Base-by-base conservation (phyloP, 352 stramenopile genomes). In the Pythium diclinum region DNA sequence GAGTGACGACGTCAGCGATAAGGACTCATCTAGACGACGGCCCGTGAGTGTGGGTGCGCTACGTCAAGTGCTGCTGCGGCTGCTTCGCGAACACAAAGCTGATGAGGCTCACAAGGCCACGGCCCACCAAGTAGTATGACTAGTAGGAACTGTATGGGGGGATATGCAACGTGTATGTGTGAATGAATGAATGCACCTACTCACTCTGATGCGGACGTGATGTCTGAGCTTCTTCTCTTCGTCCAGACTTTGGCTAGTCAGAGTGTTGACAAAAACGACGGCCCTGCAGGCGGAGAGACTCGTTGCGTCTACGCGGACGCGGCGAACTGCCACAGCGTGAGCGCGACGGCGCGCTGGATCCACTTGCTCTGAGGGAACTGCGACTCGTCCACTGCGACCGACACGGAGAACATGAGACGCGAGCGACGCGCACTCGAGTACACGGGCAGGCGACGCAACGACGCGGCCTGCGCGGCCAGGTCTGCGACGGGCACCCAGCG, bases 361-460 rank as follows among this genome's bases (percentile, higher is more conserved):
- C 87, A 96, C 63, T 89, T 76, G 55, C 65, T 85, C 49, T 73
- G 73, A 19, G 76, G 69, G 67, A 90, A 91, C 44, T 76, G 55
- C 6, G 64, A 40, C 21, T 75, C 67, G 40, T 91, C 76, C 23
- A 77, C 75, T 30, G 76, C 65, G 1, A 97, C 82, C 1, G 77
- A 75, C 40, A 97, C 86, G 3, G 91, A 92, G 63, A 95, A 95
- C 40, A 97, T 75, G 21, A 97, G 67, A 7, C 77, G 77, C 16
- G 88, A 75, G 28, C 91, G 86, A 30, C 80, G 82, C 61, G 73
- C 76, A 64, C 79, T 95, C 36, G 87, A 78, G 68, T 97, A 97
- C 46, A 97, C 83, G 0, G 91, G 91, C 38, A 97, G 71, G 42
- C 77, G 72, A 60, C 83, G 83, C 17, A 67, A 52, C 17, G 61